These are phyloP conservation scores for Trichosporon sp. DNA, from an alignment of 1,284 basidiomycete genomes.

Conservation along the genomic window DNA sequence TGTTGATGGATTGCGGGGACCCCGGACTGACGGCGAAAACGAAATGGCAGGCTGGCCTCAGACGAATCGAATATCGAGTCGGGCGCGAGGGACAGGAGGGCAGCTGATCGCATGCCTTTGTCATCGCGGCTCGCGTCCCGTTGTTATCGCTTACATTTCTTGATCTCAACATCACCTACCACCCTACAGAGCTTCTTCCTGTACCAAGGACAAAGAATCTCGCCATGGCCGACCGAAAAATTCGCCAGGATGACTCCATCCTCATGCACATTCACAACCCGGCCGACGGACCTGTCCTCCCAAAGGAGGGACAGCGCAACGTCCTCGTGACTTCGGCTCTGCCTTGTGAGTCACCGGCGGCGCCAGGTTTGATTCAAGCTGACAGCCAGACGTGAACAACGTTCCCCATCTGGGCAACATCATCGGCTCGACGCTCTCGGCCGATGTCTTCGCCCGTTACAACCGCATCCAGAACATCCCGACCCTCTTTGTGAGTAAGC, in stretches of 20 bases:
- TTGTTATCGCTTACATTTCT: not conserved
- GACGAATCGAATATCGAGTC: slow-evolving; percentile 1
- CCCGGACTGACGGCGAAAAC: not conserved
- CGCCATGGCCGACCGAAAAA: slow-evolving; percentile 29
- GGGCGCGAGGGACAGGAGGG: not conserved
- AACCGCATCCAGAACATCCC: slow-evolving; percentile 53
- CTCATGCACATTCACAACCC: slow-evolving; percentile 52
- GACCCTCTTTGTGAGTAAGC: slow-evolving; percentile 45
- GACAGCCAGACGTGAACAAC: slow-evolving; percentile 75
- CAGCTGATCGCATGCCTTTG: slow-evolving; percentile 2
- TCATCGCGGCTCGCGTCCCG: not conserved
- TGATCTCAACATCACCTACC: not conserved
- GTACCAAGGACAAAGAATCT: not conserved
- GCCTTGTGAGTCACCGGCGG: slow-evolving; percentile 58
- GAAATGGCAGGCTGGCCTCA: not conserved
- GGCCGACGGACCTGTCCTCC: slow-evolving; percentile 52
- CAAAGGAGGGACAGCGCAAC: slow-evolving; percentile 76
- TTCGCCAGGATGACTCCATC: slow-evolving; percentile 22
- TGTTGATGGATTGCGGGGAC: not conserved
- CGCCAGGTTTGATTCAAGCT: not conserved
- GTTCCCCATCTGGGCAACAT: slow-evolving; percentile 99
- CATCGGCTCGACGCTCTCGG: slow-evolving; percentile 78
- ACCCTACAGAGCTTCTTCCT: not conserved
- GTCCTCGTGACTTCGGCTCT: slow-evolving; percentile 91
- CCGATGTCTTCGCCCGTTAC: slow-evolving; percentile 92